Base-by-base conservation (phyloP, 768 basidiomycete genomes). In the Goffeauzyma gilvescens region DNA sequence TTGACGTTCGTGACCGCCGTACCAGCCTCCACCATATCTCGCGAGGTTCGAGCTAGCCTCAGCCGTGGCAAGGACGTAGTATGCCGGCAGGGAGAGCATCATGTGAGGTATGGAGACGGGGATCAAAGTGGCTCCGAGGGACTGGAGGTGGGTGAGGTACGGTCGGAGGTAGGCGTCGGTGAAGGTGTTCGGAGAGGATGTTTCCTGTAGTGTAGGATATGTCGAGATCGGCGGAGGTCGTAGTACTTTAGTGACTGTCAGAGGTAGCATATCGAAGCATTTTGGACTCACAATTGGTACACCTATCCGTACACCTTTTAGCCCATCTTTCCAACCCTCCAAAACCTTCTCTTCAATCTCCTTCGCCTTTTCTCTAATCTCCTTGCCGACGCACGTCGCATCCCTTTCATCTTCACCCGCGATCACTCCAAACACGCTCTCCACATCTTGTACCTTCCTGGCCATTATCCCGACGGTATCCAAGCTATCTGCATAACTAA, bases 41-140 rank as follows among this genome's bases (percentile, higher is more conserved):
- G 82, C 84, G 44, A 96, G 67, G 55, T 89, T 93, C 44, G 84
- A 87, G 48, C 81, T 80, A 0, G 89, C 89, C 58, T 95, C 90
- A 0, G 90, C 87, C 46, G 78, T 81, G 1, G 90, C 81, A 13
- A 96, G 71, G n/a, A 93, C 82, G 55, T 95, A 96, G 67, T 96
- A 96, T 10, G 86, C 81, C 42, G 85, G 84, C 4, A 96, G 69
- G 0, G 84, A 82, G 55, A 79, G 80, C 1, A 59, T 62, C 0
- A 75, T 74, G 2, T 67, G 63, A 0, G 84, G 81, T 9, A 95
- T 67, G 7, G 79, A 78, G 0, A 95, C 75, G 0, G 84, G 72
- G 1, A 75, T 62, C 23, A 93, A 53, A 1, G 66, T 66, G 0
- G 83, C 85, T 1, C 87, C 87, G 1, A 66, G 66, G 0, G 58